Conservation (phyloP, 805 yeast genomes). For the Cyberlindnera mycetangii region DNA sequence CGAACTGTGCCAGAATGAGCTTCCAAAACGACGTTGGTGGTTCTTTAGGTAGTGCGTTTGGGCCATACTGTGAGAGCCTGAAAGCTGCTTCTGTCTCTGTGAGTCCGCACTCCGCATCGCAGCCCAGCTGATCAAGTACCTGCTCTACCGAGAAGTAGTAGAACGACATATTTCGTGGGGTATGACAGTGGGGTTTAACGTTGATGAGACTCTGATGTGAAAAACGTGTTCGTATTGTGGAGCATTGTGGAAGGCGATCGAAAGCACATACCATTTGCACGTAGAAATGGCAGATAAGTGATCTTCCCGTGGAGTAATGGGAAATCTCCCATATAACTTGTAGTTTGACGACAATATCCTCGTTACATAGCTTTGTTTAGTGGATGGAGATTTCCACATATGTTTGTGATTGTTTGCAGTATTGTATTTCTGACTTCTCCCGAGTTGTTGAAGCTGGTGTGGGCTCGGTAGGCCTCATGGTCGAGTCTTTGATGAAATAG, state of each 20-base stretch:
- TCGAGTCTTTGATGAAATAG: too few species aligned
- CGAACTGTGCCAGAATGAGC: conserved; percentile 35
- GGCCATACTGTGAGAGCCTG: conserved; percentile 22
- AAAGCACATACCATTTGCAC: background rate
- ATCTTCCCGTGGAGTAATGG: too few species aligned
- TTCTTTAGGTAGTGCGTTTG: conserved; percentile 34
- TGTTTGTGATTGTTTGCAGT: too few species aligned
- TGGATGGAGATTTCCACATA: too few species aligned
- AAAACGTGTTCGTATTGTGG: background rate
- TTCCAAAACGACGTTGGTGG: conserved; percentile 34
- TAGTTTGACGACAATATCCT: too few species aligned
- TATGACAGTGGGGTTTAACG: background rate
- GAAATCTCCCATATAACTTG: too few species aligned
- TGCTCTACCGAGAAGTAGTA: conserved; percentile 12
- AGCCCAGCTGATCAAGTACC: conserved; percentile 15
- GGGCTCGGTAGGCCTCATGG: too few species aligned
- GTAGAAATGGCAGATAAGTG: background rate
- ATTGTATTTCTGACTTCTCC: too few species aligned
- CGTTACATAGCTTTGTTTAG: too few species aligned
- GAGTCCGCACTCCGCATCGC: conserved; percentile 19
- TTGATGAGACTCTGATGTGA: background rate
- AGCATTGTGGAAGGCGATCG: background rate
- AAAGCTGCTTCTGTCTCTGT: conserved; percentile 13
- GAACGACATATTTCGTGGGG: background rate
- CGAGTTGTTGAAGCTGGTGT: too few species aligned